Evolutionary conservation across 805 yeast genomes (phyloP), one percentile per base, ranked within the genome.

Genomic region (Spencermartinsiella europaea): DNA sequence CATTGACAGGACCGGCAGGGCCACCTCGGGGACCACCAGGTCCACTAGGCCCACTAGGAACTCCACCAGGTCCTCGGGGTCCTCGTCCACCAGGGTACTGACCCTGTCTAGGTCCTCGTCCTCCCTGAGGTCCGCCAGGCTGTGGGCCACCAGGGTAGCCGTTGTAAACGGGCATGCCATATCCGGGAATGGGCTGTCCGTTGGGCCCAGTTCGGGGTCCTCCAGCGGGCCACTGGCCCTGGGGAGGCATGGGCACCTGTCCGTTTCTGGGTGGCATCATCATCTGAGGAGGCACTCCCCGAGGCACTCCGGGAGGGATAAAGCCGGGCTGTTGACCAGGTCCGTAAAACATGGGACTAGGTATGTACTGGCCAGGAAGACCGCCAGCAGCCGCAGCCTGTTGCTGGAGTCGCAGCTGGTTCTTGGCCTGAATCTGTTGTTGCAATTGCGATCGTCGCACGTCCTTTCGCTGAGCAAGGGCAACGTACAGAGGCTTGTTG

Each of bases 391-490:
- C 71, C 27, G 71, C 71, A 59, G 87, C 87, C 68, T 90, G 95
- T 72, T 89, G 96, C 77, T 91, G 98, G 79, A 89, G 79, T 79
- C 97, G 87, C 84, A 90, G 80, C 75, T 91, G 97, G 81, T 87
- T 88, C 77, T 96, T 87, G 58, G 96, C 97, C 72, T 86, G 95
- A 67, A 89, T 85, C 75, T 93, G 98, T 76, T 93, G 98, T 70
- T 88, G 91, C 69, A 93, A 78, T 77, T 93, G 98, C 62, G 87
- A 80, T 69, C 95, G 85, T 80, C 99, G 89, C 49, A 88, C 95
- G 61, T 91, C 99, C 76, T 88, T 91, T 72, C 96, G 86, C 80
- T 93, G 99, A 61, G 99, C 99, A 66, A 93, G 81, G 52, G 97
- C 96, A 72, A 93, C 99, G 70, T 91, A 93, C 67, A 93, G 78